These are phyloP conservation scores for Cryphonectria japonica DNA, from an alignment of 2,329 filamentous ascomycete species.

Conservation along the genomic window DNA sequence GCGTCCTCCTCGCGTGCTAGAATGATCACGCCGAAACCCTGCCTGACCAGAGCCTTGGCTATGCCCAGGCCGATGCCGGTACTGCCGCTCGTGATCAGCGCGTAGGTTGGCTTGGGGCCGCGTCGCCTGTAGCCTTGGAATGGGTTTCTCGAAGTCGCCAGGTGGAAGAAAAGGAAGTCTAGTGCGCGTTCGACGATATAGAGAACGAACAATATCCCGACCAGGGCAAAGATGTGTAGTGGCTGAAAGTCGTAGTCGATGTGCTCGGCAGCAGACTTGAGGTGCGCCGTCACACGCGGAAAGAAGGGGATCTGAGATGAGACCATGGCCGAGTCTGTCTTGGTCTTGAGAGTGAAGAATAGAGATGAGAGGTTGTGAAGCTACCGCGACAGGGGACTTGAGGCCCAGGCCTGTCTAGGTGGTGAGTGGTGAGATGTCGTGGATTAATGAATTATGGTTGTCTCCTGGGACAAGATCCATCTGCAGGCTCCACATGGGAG, in stretches of 20 bases:
- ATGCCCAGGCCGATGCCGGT: conserved; percentile 42
- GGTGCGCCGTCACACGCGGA: conserved; percentile 4
- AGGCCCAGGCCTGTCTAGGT: too few species aligned
- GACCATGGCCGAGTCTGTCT: background rate
- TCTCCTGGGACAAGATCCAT: too few species aligned
- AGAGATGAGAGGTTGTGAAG: background rate
- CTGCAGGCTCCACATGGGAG: too few species aligned
- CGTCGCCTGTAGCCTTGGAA: conserved; percentile 34
- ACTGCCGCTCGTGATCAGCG: conserved; percentile 41
- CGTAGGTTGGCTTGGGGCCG: conserved; percentile 34
- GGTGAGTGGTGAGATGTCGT: too few species aligned
- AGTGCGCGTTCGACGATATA: conserved; percentile 22
- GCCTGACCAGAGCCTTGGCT: conserved; percentile 37
- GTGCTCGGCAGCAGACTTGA: background rate
- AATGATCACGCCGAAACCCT: conserved; percentile 42
- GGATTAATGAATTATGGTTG: too few species aligned
- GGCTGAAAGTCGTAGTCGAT: conserved; percentile 10
- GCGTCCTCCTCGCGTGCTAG: conserved; percentile 39
- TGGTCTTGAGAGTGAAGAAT: background rate
- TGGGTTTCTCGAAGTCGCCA: conserved; percentile 32
- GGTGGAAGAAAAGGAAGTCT: conserved; percentile 33
- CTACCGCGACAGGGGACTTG: too few species aligned
- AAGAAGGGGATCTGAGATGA: conserved; percentile 1
- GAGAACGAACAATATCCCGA: conserved; percentile 33
- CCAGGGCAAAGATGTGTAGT: conserved; percentile 16